phyloP scores from a whole-genome alignment of 768 basidiomycete genomes.

The Phaffia australis region DNA sequence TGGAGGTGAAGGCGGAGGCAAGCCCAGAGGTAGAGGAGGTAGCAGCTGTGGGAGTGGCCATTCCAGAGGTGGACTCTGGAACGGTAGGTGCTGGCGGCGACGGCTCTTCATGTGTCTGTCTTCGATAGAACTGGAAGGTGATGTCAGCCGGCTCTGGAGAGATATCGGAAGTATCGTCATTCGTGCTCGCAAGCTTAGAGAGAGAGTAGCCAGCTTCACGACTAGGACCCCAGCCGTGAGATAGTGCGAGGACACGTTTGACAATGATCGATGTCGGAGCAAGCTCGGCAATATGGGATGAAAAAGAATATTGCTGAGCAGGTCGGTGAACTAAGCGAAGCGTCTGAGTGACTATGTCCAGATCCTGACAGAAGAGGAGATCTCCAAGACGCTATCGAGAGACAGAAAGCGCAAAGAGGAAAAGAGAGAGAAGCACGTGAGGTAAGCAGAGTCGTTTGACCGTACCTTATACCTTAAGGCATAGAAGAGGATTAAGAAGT shows the following conservation, averaged over 20 bases:
- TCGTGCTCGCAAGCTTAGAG: conserved; percentile 50
- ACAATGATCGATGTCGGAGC: conserved; percentile 57
- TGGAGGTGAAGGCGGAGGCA: conserved; percentile 52
- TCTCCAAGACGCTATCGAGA: conserved; percentile 67
- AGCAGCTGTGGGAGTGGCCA: conserved; percentile 30
- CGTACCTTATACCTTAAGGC: neutral
- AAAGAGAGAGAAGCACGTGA: conserved; percentile 7
- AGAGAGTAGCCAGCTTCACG: conserved; percentile 70
- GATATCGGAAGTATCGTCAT: conserved; percentile 34
- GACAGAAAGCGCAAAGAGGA: neutral
- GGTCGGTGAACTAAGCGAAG: conserved; percentile 81
- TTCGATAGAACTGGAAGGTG: conserved; percentile 35
- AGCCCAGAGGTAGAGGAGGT: conserved; percentile 34
- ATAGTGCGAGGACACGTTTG: conserved; percentile 66
- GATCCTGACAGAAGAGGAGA: conserved; percentile 74
- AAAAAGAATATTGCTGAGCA: conserved; percentile 84
- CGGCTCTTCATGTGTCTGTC: conserved; percentile 27
- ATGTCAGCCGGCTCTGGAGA: conserved; percentile 31
- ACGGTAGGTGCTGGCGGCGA: conserved; percentile 40
- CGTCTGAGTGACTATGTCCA: conserved; percentile 72
- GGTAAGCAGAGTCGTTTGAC: neutral
- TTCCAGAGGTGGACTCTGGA: conserved; percentile 32
- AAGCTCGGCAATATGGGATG: conserved; percentile 63
- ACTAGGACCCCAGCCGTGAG: conserved; percentile 66
- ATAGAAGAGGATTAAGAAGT: no score